Base-by-base conservation (phyloP, 345 rosid genomes). In the Anastatica hierochuntica region DNA sequence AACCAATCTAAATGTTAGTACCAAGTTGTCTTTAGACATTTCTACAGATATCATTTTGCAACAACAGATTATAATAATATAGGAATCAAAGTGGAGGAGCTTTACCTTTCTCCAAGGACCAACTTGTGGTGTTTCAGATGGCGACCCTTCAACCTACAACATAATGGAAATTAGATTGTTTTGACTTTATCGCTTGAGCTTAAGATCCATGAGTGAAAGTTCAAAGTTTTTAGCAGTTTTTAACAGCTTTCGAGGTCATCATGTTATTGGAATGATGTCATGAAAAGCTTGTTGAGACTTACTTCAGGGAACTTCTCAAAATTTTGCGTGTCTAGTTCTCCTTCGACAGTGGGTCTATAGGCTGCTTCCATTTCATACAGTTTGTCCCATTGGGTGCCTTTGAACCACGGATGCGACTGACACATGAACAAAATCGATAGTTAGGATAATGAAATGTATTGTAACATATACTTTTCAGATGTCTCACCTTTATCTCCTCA, bases 101-200 rank as follows among this genome's bases (percentile, higher is more conserved):
- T 14, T 72, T 71, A 84, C 98, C 94, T 92, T 84, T 71, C 98
- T 77, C 98, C 98, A 88, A 26, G 94, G 98, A 61, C 98, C 98
- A 62, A 88, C 90, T 47, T 78, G 74, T 43, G 90, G 94, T 43
- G 75, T 61, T 39, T 81, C 35, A 0, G 90, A 87, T 60, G 77
- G 68, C 3, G 77, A 64, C 41, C 74, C 83, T 49, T 82, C 85
- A 45, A 80, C 72, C 87, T 82, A 64, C 63, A 43, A 60, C n/a
- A n/a, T n/a, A n/a, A n/a, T n/a, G n/a, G n/a, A n/a, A n/a, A n/a
- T n/a, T n/a, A n/a, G n/a, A n/a, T n/a, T n/a, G n/a, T n/a, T n/a
- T n/a, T n/a, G n/a, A n/a, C n/a, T n/a, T n/a, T n/a, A n/a, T n/a
- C n/a, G n/a, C n/a, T n/a, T n/a, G n/a, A n/a, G n/a, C n/a, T n/a